phyloP scores from a whole-genome alignment of 306 rosid species.

The Mimosa bimucronata region DNA sequence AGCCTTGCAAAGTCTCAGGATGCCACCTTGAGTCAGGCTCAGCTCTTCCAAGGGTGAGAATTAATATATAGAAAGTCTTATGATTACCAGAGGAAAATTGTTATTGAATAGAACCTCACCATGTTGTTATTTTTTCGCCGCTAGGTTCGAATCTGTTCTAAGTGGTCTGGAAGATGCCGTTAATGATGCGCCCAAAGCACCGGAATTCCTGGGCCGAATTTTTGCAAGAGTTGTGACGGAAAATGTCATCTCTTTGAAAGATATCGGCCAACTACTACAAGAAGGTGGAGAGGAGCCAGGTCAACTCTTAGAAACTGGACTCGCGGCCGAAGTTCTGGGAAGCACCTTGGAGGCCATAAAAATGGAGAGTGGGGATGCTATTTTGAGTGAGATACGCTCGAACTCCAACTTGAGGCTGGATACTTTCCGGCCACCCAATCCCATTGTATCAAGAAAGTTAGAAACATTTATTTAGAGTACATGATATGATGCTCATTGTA shows the following conservation, averaged over 20 bases:
- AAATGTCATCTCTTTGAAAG: slow-evolving; percentile 61
- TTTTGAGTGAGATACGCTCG: slow-evolving; percentile 47
- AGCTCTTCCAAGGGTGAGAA: slow-evolving; percentile 77
- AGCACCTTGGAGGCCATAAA: slow-evolving; percentile 62
- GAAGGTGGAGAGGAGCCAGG: slow-evolving; percentile 79
- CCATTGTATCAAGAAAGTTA: slow-evolving; percentile 58
- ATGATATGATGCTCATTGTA: slow-evolving; percentile 54
- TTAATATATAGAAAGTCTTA: slow-evolving; percentile 9
- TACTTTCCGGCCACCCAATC: slow-evolving; percentile 60
- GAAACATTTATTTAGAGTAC: slow-evolving; percentile 69
- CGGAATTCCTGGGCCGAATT: slow-evolving; percentile 72
- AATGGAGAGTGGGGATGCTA: slow-evolving; percentile 63
- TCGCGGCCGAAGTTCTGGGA: slow-evolving; percentile 82
- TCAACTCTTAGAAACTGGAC: slow-evolving; percentile 53
- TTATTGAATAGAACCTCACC: background rate
- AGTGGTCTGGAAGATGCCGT: slow-evolving; percentile 71
- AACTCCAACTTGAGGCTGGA: slow-evolving; percentile 65
- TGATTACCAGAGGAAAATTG: background rate
- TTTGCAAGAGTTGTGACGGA: slow-evolving; percentile 65
- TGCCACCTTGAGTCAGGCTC: slow-evolving; percentile 55
- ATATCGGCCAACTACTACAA: slow-evolving; percentile 59
- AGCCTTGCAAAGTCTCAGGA: slow-evolving; percentile 62
- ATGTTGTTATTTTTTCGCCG: background rate
- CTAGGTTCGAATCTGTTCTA: slow-evolving; percentile 79
- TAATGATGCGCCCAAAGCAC: slow-evolving; percentile 84